Evolutionary conservation across 208 protist genomes (phyloP), one percentile per base, ranked within the genome.

Genomic region (Trypanosoma vivax): DNA sequence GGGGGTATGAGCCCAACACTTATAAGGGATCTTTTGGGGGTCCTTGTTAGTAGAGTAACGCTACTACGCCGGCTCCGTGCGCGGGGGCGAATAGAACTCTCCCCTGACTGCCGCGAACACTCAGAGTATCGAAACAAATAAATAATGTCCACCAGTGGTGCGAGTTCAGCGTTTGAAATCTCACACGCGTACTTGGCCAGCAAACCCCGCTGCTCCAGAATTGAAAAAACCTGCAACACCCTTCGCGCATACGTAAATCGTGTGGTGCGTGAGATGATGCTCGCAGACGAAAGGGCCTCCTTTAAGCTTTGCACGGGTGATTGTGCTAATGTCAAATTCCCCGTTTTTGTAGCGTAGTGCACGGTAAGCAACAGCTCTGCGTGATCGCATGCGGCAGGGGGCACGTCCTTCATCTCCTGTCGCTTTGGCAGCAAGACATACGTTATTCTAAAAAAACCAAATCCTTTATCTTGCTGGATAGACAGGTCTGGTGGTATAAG

Each of bases 141-240:
- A 2, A 86, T 14, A 27, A 62, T 54, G 56, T 73, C 51, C 40
- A 46, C 45, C 5, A 90, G 52, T 13, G 77, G 61, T 23, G 84
- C 72, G 18, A 51, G 55, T 14, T 61, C 56, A n/a, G 60, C 62
- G 53, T 90, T 76, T 10, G 64, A 31, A 5, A 67, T 18, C 27
- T 72, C 60, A 53, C 78, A 84, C 28, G 82, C 78, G 51, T 84
- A 84, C 51, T 73, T 73, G 10, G 70, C 61, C 33, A 90, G 65
- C 23, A 86, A 34, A 6, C 73, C 68, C 7, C 51, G 48, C 10
- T 58, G 54, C 60, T 90, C 82, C 31, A 90, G 43, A 38, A 77
- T 55, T n/a, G 50, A 67, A 6, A 90, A 51, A 10, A 72, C 65
- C 13, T 55, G 29, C 31, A 89, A 48, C n/a, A 70, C 63, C 16